A percentile compares a stretch with the other conserved stretches of the same genome.
Evolutionary conservation across 2,329 filamentous ascomycete genomes (phyloP).

Genomic region (Diaporthe velutina): DNA sequence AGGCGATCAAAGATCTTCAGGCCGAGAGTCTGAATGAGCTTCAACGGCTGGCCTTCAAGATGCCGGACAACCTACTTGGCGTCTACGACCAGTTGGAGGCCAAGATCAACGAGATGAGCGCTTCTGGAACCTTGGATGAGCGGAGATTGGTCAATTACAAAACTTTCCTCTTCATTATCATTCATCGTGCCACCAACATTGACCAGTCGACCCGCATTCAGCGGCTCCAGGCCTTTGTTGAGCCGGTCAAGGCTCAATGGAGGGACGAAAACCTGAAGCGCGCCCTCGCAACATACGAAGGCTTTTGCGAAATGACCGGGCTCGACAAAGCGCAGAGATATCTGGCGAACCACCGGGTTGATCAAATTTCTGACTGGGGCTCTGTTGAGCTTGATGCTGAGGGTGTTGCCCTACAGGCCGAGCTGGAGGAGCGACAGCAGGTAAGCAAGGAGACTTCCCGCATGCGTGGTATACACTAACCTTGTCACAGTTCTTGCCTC

Average conservation of each 20-base stretch:
- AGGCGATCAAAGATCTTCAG: conserved; percentile 91
- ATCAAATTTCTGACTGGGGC: conserved; percentile 87
- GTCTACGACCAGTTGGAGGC: conserved; percentile 90
- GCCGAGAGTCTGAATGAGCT: conserved; percentile 87
- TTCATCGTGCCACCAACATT: conserved; percentile 86
- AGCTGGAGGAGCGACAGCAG: conserved; percentile 82
- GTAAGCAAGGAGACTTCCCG: conserved; percentile 52
- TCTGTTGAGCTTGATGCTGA: conserved; percentile 81
- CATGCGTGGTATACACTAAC: background rate
- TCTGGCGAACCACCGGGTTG: conserved; percentile 78
- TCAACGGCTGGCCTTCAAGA: conserved; percentile 88
- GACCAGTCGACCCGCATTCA: conserved; percentile 78
- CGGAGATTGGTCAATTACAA: conserved; percentile 88
- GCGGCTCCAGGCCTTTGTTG: conserved; percentile 81
- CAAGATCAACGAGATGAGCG: conserved; percentile 84
- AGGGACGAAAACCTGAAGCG: conserved; percentile 76
- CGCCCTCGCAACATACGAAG: conserved; percentile 79
- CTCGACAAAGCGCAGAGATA: conserved; percentile 87
- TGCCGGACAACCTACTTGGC: conserved; percentile 88
- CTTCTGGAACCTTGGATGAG: conserved; percentile 80
- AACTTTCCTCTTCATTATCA: conserved; percentile 93
- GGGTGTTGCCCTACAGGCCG: conserved; percentile 81
- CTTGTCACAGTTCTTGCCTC: conserved; percentile 71
- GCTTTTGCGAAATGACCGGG: conserved; percentile 84
- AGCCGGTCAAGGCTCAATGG: conserved; percentile 88